Evolutionary conservation across 306 rosid genomes (phyloP), one percentile per base, ranked within the genome.

Genomic region (Rubus parviflorus): DNA sequence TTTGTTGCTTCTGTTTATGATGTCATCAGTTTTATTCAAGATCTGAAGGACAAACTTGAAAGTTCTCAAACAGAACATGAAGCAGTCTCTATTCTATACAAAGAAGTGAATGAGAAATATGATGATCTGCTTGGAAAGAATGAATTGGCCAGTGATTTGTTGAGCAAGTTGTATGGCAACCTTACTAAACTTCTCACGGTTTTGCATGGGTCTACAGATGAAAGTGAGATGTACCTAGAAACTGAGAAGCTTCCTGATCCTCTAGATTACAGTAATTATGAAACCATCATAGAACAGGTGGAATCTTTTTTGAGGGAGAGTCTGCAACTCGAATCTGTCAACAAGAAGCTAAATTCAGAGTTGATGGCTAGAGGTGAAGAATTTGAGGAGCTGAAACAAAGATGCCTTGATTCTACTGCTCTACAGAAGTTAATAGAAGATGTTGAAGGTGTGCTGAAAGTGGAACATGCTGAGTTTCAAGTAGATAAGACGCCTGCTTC

Each of bases 21-120:
- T 10, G 91, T 94, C 66, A 75, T 79, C 69, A 85, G 86, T 85
- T 76, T 85, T 82, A 87, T 96, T 86, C 84, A 85, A 80, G 91
- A 86, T 77, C 75, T 92, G 83, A 87, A 49, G 83, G 82, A 78
- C 77, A 88, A 87, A 80, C 90, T 90, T 80, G 92, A 91, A 79
- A 83, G 83, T 81, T 77, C 89, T 74, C 74, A 48, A 41, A 82
- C 80, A 0, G 92, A 89, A 49, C 86, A 76, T 73, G 89, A 86
- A 81, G 77, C 82, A 71, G 65, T 85, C 73, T 80, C 83, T 71
- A 76, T 64, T 23, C 81, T 80, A n/a, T 80, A 73, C 86, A 86
- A 85, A 81, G 96, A 92, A 82, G 77, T 80, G 74, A 88, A 76
- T 71, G 73, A 75, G 49, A 87, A 87, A 73, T 88, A 78, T 77